Evolutionary conservation across 2,329 filamentous ascomycete genomes (phyloP).

Genomic region (Aspergillus calidoustus): DNA sequence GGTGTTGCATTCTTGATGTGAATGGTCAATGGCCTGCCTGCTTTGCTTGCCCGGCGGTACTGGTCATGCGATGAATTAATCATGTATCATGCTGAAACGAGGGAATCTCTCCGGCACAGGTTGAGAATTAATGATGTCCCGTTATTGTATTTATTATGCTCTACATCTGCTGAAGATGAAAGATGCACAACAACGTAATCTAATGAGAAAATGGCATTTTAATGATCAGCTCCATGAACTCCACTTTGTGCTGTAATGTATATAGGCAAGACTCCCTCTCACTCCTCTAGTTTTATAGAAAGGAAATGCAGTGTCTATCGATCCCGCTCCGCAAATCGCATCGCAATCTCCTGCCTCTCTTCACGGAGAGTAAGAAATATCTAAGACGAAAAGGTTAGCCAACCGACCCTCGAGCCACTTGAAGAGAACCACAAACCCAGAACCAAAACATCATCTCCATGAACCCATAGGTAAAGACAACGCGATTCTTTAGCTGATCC

Average conservation of each 20-base stretch:
- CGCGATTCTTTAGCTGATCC: slow-evolving; percentile 77
- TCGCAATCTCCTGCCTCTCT: slow-evolving; percentile 39
- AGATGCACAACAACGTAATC: slow-evolving; percentile 6
- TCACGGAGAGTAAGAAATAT: slow-evolving; percentile 42
- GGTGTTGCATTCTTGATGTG: slow-evolving; percentile 38
- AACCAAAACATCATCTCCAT: slow-evolving; percentile 85
- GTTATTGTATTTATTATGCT: slow-evolving; percentile 11
- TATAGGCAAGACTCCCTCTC: neutral
- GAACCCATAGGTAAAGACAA: slow-evolving; percentile 84
- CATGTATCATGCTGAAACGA: neutral
- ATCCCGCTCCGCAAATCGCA: slow-evolving; percentile 28
- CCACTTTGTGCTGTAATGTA: neutral
- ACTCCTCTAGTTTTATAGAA: neutral
- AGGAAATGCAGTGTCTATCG: slow-evolving; percentile 11
- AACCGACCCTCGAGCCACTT: neutral
- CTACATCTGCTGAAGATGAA: slow-evolving; percentile 4
- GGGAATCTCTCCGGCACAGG: neutral
- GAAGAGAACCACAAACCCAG: slow-evolving; percentile 61
- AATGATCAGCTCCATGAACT: neutral
- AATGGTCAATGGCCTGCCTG: neutral
- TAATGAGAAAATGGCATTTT: slow-evolving; percentile 11
- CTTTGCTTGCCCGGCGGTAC: neutral
- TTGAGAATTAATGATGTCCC: slow-evolving; percentile 5
- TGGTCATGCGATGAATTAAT: neutral
- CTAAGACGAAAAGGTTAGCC: slow-evolving; percentile 27